These are phyloP conservation scores for Imleria badia DNA, from an alignment of 768 basidiomycete species.

Conservation along the genomic window DNA sequence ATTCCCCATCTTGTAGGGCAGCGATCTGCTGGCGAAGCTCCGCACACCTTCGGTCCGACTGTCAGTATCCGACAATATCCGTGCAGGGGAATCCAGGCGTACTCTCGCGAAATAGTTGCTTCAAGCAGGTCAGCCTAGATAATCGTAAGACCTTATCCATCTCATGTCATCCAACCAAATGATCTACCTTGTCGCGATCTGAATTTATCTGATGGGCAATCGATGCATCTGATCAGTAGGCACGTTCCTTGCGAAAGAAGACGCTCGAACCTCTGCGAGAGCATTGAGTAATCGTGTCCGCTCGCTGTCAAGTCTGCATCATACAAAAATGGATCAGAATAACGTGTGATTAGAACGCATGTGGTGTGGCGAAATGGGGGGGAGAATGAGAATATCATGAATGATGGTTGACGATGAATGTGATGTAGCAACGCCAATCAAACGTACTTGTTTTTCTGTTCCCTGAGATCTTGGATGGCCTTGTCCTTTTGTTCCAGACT, in stretches of 20 bases:
- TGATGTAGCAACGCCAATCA: background rate
- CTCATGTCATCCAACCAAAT: background rate
- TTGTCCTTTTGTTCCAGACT: conserved; percentile 75
- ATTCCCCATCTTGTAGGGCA: conserved; percentile 71
- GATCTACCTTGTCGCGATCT: conserved; percentile 68
- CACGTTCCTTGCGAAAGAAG: conserved; percentile 1
- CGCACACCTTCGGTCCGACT: conserved; percentile 45
- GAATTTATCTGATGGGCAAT: conserved; percentile 60
- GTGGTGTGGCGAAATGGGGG: background rate
- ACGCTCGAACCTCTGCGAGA: conserved; percentile 60
- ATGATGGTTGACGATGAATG: background rate
- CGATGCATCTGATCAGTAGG: conserved; percentile 11
- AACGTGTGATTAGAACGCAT: conserved; percentile 2
- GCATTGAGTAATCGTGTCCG: conserved; percentile 64
- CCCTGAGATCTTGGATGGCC: conserved; percentile 75
- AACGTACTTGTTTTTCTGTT: conserved; percentile 81
- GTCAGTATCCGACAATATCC: conserved; percentile 8
- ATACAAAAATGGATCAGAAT: conserved; percentile 14
- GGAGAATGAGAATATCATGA: background rate
- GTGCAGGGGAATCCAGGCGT: conserved; percentile 21
- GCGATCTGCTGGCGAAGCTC: conserved; percentile 70
- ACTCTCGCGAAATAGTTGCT: conserved; percentile 69
- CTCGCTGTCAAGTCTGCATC: conserved; percentile 70
- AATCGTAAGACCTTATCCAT: conserved; percentile 3
- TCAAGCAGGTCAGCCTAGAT: conserved; percentile 66